Conservation (phyloP, 2,329 filamentous ascomycete species). For the Dothistroma pini region DNA sequence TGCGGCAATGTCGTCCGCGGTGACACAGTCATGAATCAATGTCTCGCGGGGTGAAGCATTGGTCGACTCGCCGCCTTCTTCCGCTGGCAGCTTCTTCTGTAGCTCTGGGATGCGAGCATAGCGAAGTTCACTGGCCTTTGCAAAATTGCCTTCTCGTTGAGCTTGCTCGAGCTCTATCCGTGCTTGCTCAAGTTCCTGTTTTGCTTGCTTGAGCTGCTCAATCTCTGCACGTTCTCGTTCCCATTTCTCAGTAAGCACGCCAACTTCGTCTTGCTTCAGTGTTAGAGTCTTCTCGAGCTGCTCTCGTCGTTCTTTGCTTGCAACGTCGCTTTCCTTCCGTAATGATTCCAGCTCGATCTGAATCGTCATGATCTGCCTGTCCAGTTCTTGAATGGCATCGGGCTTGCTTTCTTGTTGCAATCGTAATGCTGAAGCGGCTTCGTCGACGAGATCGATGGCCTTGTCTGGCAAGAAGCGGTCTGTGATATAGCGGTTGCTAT, state of each 20-base stretch:
- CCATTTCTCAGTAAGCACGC: conserved; percentile 77
- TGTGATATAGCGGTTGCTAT: conserved; percentile 94
- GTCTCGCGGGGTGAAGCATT: conserved; percentile 42
- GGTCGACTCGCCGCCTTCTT: conserved; percentile 53
- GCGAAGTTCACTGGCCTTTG: conserved; percentile 80
- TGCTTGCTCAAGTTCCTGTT: conserved; percentile 83
- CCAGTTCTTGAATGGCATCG: conserved; percentile 85
- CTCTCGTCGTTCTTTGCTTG: conserved; percentile 80
- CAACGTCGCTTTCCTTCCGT: conserved; percentile 87
- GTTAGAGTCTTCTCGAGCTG: conserved; percentile 77
- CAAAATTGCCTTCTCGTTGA: conserved; percentile 84
- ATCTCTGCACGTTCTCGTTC: conserved; percentile 85
- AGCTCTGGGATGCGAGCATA: conserved; percentile 83
- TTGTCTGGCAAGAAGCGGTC: conserved; percentile 96
- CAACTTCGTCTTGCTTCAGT: conserved; percentile 70
- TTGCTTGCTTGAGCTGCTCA: conserved; percentile 78
- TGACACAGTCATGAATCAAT: conserved; percentile 91
- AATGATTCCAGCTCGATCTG: conserved; percentile 95
- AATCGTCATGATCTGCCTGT: conserved; percentile 94
- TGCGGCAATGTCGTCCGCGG: conserved; percentile 84
- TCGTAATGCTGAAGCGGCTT: conserved; percentile 84
- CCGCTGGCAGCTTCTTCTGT: conserved; percentile 74
- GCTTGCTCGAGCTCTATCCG: conserved; percentile 82
- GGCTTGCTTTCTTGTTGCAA: conserved; percentile 96
- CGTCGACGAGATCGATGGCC: conserved; percentile 94